Percentiles rank a stretch among this genome's conserved stretches.
phyloP scores from a whole-genome alignment of 352 stramenopile species.

The Globisporangium splendens region DNA sequence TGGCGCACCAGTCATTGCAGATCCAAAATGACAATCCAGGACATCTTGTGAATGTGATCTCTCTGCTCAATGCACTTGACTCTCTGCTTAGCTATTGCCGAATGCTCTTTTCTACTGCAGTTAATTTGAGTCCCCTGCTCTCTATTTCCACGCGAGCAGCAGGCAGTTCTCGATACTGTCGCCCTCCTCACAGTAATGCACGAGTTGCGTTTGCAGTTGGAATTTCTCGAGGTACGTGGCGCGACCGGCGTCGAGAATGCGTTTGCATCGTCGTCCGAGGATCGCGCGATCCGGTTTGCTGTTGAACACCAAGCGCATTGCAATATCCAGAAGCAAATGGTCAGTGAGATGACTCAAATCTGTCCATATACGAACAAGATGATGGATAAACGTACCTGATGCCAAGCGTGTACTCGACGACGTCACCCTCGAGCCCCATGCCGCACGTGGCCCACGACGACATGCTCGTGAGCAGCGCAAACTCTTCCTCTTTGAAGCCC shows the following conservation, averaged over 20 bases:
- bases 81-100: neutral
- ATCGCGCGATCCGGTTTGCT: constrained; percentile 64
- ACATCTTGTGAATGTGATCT: neutral
- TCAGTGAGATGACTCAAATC: too few species aligned
- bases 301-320: neutral
- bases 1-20: neutral
- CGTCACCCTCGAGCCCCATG: constrained; percentile 61
- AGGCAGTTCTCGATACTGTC: constrained; percentile 84
- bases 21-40: neutral
- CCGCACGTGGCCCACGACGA: constrained; percentile 80
- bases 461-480: constrained; percentile 59
- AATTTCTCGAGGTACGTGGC: constrained; percentile 45
- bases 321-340: neutral
- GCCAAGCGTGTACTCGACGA: constrained; percentile 62
- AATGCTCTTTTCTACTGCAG: neutral
- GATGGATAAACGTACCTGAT: constrained; percentile 39
- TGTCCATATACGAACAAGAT: too few species aligned
- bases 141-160: constrained; percentile 55
- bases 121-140: neutral
- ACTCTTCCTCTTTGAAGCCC: constrained; percentile 56
- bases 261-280: constrained; percentile 74
- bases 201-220: constrained; percentile 57
- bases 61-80: neutral
- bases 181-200: constrained; percentile 71
- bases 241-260: constrained; percentile 70